These are phyloP conservation scores for Tinospora cordifolia DNA, from an alignment of 164 flowering plant species.

Conservation along the genomic window DNA sequence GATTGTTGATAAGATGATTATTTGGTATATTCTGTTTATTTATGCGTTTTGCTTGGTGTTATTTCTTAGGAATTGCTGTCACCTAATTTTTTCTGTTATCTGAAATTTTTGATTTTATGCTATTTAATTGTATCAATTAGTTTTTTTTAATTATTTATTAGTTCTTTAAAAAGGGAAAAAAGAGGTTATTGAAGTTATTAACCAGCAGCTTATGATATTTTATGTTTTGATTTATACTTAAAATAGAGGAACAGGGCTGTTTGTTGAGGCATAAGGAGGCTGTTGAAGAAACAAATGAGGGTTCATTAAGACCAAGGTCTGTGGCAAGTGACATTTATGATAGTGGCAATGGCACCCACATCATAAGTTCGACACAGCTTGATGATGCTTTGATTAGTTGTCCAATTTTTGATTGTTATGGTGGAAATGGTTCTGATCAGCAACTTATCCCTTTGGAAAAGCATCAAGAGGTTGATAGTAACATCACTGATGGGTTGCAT, in stretches of 20 bases:
- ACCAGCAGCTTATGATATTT: conserved; percentile 3
- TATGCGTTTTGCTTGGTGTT: neutral
- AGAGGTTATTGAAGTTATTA: neutral
- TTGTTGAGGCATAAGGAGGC: conserved; percentile 3
- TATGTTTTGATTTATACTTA: neutral
- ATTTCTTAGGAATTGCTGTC: neutral
- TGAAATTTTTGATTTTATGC: no score
- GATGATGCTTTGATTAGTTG: conserved; percentile 1
- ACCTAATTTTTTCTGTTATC: neutral
- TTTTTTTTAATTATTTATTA: neutral
- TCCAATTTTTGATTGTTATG: conserved; percentile 4
- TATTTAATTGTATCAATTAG: neutral
- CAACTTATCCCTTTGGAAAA: neutral
- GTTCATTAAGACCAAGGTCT: conserved; percentile 4
- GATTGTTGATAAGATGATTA: neutral
- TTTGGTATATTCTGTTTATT: neutral
- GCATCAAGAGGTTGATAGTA: conserved; percentile 2
- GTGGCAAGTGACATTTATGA: conserved; percentile 1
- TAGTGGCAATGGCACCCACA: neutral
- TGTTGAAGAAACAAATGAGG: conserved; percentile 1
- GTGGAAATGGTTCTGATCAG: neutral
- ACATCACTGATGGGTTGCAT: conserved; percentile 3
- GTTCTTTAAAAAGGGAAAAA: neutral
- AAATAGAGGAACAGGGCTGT: conserved; percentile 7
- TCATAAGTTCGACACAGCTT: neutral